phyloP scores from a whole-genome alignment of 73 alveolate species.

The Paramecium pentaurelia region DNA sequence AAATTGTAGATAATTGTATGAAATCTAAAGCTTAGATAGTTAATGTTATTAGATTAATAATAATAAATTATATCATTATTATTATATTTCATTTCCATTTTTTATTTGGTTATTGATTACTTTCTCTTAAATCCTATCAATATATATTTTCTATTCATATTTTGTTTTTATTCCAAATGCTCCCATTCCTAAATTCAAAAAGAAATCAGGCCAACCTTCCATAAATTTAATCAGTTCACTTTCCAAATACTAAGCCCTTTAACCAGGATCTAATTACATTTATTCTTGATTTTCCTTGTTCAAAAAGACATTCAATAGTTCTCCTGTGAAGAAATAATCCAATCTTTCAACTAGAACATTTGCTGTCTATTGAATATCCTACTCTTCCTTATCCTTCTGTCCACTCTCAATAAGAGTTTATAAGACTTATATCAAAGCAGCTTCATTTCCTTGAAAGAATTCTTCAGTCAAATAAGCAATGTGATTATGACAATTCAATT shows the following conservation, averaged over 20 bases:
- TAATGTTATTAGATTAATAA: not conserved
- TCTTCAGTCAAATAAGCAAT: not conserved
- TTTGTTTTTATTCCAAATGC: not conserved
- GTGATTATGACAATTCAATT: not conserved
- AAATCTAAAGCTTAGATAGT: not conserved
- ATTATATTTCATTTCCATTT: not conserved
- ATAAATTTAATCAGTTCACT: not conserved
- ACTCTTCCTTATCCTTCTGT: not conserved
- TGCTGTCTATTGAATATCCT: not conserved
- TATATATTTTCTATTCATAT: not conserved
- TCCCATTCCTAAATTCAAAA: not conserved
- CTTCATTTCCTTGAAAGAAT: not conserved
- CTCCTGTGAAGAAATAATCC: not conserved
- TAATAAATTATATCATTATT: not conserved
- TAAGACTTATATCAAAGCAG: not conserved
- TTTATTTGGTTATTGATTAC: not conserved
- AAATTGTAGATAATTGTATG: not conserved
- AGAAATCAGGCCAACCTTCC: not conserved
- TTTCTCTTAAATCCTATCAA: not conserved
- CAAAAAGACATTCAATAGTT: not conserved
- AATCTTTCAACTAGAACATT: conserved; percentile 2
- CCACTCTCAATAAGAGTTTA: conserved; percentile 32
- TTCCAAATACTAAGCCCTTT: not conserved
- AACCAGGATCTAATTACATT: not conserved
- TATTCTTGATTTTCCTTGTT: not conserved